Percentiles rank a stretch among this genome's conserved stretches.
Evolutionary conservation across 140 eudicot species (phyloP).

Genomic region (Ambrosia hybrid): DNA sequence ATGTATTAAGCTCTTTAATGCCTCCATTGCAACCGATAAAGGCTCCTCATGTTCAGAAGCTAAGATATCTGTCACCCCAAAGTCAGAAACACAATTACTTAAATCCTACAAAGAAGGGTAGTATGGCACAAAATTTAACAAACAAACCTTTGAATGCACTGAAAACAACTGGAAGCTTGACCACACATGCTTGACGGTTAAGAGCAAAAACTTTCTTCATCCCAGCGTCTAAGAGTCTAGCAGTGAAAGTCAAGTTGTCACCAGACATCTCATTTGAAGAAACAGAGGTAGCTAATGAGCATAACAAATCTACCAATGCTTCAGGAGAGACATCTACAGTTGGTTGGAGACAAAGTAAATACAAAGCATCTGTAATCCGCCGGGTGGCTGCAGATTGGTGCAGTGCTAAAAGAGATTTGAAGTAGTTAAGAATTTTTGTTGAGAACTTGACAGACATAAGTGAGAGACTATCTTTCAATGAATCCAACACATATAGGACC

Average conservation of each 20-base stretch:
- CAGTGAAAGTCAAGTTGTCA: conserved; percentile 81
- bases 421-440: conserved; percentile 62
- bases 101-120: background rate
- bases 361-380: conserved; percentile 71
- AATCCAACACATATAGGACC: conserved; percentile 73
- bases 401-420: conserved; percentile 64
- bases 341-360: conserved; percentile 60
- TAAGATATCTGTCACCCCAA: conserved; percentile 58
- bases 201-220: conserved; percentile 62
- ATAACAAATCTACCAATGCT: conserved; percentile 60
- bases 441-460: conserved; percentile 65
- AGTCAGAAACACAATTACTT: conserved; percentile 7
- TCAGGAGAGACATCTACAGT: conserved; percentile 67
- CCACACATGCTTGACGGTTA: conserved; percentile 68
- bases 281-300: conserved; percentile 54
- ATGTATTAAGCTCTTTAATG: conserved; percentile 65
- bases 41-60: conserved; percentile 92
- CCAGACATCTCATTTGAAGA: conserved; percentile 71
- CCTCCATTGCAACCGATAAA: conserved; percentile 61
- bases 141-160: conserved; percentile 64
- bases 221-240: conserved; percentile 79
- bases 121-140: background rate
- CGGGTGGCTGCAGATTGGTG: conserved; percentile 65
- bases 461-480: conserved; percentile 69
- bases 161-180: conserved; percentile 80